Evolutionary conservation across 495 filamentous ascomycete genomes (phyloP).

Genomic region (Neurospora cerealis): DNA sequence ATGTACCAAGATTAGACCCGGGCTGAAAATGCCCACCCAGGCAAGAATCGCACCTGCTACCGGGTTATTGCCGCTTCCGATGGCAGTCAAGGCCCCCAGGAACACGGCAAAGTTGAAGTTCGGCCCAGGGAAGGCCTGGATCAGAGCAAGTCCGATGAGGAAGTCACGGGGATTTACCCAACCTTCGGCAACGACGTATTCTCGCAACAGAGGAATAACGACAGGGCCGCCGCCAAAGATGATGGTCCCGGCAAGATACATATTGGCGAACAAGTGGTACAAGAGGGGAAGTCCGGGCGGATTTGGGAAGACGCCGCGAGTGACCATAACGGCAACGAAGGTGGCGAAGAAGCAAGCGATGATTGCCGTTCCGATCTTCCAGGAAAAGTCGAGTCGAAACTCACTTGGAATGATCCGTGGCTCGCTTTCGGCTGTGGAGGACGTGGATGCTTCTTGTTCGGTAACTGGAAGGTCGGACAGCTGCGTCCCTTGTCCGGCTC

Average conservation of each 20-base stretch:
- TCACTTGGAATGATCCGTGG: constrained; percentile 31
- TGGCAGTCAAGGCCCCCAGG: constrained; percentile 53
- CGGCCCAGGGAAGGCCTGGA: constrained; percentile 75
- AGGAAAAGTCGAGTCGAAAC: constrained; percentile 30
- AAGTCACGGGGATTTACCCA: constrained; percentile 77
- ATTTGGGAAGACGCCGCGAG: constrained; percentile 37
- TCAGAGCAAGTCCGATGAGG: constrained; percentile 70
- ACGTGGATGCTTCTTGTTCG: constrained; percentile 4
- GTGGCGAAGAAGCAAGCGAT: constrained; percentile 45
- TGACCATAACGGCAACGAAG: constrained; percentile 53
- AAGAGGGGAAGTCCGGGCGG: constrained; percentile 32
- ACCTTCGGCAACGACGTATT: constrained; percentile 69
- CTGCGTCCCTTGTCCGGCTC: not conserved
- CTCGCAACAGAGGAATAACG: constrained; percentile 69
- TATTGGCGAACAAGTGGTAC: constrained; percentile 63
- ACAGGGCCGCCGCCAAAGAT: constrained; percentile 84
- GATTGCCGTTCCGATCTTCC: constrained; percentile 38
- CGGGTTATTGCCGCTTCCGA: constrained; percentile 18
- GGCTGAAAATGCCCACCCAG: constrained; percentile 61
- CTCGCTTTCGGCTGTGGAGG: constrained; percentile 17
- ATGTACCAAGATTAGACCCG: constrained; percentile 55
- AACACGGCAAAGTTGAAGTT: constrained; percentile 88
- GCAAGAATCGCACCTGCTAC: constrained; percentile 48
- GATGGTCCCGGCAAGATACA: constrained; percentile 81
- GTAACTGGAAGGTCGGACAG: constrained; percentile 7